Conservation (phyloP, 305 asterid genomes). For the Fraxinus greggii region DNA sequence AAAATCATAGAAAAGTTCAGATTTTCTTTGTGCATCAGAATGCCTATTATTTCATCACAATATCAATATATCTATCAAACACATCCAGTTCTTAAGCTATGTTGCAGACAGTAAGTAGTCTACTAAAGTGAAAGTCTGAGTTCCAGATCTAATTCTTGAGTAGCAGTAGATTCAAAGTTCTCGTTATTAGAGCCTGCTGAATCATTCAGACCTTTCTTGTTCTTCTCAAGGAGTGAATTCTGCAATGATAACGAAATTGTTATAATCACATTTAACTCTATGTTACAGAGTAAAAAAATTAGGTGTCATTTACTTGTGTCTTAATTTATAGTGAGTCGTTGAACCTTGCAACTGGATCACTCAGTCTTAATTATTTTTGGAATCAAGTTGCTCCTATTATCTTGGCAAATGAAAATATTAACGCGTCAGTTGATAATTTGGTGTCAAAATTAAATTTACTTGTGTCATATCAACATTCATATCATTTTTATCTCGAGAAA, state of each 20-base stretch:
- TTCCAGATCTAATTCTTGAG: background rate
- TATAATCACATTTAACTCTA: background rate
- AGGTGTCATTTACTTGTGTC: background rate
- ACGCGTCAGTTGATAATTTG: background rate
- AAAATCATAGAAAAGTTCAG: background rate
- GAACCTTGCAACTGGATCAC: background rate
- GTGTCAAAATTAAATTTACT: background rate
- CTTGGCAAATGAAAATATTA: background rate
- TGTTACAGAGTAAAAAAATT: background rate
- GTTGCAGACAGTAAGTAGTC: background rate
- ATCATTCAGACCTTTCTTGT: background rate
- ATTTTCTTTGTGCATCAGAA: background rate
- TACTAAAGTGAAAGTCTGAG: background rate
- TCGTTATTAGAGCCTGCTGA: background rate
- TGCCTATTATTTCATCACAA: background rate
- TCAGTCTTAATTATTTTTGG: background rate
- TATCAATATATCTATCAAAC: background rate
- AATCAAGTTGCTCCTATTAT: background rate
- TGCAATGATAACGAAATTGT: background rate
- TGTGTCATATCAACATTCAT: background rate
- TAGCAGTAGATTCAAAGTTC: background rate
- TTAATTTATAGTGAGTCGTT: background rate
- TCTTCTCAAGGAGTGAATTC: background rate
- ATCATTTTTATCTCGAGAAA: background rate
- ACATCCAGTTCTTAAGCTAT: background rate